Evolutionary conservation across 176 grass and related monocot species (phyloP).

Genomic region (Oryza brachyantha): DNA sequence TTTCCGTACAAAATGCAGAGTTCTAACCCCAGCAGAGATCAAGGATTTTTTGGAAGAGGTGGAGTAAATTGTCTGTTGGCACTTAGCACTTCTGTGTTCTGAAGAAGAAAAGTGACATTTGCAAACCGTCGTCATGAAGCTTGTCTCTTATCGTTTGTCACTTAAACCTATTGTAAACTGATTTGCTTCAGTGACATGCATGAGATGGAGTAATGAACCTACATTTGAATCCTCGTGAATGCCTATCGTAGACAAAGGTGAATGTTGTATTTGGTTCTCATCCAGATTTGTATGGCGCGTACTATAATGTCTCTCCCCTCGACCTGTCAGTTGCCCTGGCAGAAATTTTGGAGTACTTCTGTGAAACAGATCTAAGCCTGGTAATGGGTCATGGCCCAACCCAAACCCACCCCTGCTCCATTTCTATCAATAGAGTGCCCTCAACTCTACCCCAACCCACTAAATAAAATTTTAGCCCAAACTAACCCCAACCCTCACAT

Average conservation of each 20-base stretch:
- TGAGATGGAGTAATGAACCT: not conserved
- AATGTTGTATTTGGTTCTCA: constrained; percentile 17
- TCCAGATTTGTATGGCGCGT: not conserved
- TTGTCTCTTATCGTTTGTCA: constrained; percentile 20
- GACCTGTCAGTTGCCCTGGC: not conserved
- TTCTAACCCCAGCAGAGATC: constrained; percentile 88
- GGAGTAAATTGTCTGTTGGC: constrained; percentile 46
- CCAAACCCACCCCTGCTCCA: too few species aligned
- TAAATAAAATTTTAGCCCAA: too few species aligned
- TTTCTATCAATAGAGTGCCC: too few species aligned
- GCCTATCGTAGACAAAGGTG: constrained; percentile 26
- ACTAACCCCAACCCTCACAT: too few species aligned
- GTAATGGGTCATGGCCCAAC: too few species aligned
- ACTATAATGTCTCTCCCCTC: too few species aligned
- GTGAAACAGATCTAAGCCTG: too few species aligned
- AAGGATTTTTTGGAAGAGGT: constrained; percentile 98
- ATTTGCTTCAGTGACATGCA: constrained; percentile 7
- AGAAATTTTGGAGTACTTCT: too few species aligned
- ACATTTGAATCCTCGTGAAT: constrained; percentile 14
- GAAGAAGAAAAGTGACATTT: not conserved
- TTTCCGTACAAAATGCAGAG: constrained; percentile 52
- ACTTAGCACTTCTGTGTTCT: not conserved
- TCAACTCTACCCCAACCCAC: too few species aligned
- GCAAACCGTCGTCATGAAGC: constrained; percentile 14
- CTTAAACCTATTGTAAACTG: constrained; percentile 37